Evolutionary conservation across 2,329 filamentous ascomycete species (phyloP).

Genomic region (Talaromyces sp.): DNA sequence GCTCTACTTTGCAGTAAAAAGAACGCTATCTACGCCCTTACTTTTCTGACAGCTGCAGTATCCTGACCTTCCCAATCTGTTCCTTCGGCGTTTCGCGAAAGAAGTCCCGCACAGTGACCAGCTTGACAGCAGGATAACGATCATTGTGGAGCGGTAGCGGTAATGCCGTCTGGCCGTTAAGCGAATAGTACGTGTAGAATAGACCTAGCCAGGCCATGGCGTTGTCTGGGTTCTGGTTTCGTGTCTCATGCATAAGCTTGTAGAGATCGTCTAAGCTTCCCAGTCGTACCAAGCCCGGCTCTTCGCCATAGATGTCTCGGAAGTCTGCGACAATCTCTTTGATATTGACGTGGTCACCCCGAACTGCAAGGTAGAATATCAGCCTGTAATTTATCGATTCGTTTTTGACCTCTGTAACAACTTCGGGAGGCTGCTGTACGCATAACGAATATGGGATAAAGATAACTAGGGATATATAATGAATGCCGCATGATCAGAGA

Average conservation of each 20-base stretch:
- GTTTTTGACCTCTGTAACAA: neutral
- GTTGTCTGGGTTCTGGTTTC: neutral
- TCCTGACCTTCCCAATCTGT: neutral
- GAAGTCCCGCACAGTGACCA: neutral
- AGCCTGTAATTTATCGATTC: neutral
- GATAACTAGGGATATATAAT: neutral
- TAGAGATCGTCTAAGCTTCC: neutral
- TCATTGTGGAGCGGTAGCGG: neutral
- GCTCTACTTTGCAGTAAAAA: neutral
- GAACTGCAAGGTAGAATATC: neutral
- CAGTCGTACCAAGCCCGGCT: neutral
- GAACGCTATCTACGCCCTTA: neutral
- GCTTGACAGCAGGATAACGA: neutral
- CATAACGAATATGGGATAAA: neutral
- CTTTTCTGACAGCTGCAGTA: neutral
- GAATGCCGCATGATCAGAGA: neutral
- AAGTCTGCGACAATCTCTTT: neutral
- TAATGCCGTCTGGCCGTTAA: neutral
- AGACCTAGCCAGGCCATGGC: neutral
- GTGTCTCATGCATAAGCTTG: neutral
- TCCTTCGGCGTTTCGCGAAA: neutral
- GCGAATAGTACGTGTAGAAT: neutral
- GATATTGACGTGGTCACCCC: neutral
- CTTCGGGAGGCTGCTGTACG: neutral
- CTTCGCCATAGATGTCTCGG: neutral